A percentile compares a stretch with the other conserved stretches of the same genome.
Conservation (phyloP, 352 stramenopile species). For the Thalassiosira oceanica region DNA sequence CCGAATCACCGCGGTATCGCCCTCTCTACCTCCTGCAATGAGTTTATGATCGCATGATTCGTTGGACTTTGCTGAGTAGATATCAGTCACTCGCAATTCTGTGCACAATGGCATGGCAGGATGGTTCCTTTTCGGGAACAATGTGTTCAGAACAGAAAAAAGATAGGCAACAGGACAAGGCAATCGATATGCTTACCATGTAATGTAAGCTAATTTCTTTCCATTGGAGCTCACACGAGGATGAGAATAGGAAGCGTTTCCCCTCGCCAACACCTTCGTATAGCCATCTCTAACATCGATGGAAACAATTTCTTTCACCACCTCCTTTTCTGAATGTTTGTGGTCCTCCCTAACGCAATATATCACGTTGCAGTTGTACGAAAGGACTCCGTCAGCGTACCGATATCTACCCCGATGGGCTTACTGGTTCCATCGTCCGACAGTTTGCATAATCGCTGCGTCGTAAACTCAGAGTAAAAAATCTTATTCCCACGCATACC, state of each 20-base stretch:
- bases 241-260: conserved; percentile 61
- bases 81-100: conserved; percentile 34
- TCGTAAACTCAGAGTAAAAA: conserved; percentile 64
- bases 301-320: conserved; percentile 64
- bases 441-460: conserved; percentile 37
- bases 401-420: conserved; percentile 36
- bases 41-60: conserved; percentile 24
- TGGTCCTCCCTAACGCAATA: conserved; percentile 69
- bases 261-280: conserved; percentile 45
- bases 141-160: too few species aligned
- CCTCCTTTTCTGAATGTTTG: conserved; percentile 37
- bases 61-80: conserved; percentile 1
- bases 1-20: conserved; percentile 65
- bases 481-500: conserved; percentile 30
- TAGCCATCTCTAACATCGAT: conserved; percentile 29
- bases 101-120: conserved; percentile 79
- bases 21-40: conserved; percentile 55
- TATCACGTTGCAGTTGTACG: conserved; percentile 14
- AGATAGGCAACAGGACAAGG: too few species aligned
- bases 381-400: conserved; percentile 58
- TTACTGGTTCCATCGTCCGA: conserved; percentile 3
- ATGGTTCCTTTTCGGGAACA: too few species aligned
- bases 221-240: conserved; percentile 41
- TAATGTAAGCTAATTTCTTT: conserved; percentile 54
- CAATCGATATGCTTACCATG: too few species aligned